Evolutionary conservation across 2,329 filamentous ascomycete genomes (phyloP).

Genomic region (Neoscytalidium dimidiatum): DNA sequence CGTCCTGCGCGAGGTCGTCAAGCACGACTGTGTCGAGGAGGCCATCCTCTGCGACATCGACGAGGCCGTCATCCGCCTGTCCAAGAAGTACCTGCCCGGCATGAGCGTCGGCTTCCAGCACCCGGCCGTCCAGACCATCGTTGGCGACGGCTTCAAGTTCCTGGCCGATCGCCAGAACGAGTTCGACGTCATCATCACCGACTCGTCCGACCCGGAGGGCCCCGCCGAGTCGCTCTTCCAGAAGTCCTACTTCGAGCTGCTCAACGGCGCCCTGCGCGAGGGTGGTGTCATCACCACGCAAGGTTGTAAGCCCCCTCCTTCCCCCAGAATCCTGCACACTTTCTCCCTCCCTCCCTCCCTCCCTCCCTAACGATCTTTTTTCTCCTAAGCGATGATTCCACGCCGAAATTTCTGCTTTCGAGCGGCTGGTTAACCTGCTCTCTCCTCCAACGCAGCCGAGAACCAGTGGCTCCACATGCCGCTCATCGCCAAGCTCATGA

Average conservation of each 20-base stretch:
- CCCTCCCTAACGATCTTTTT: too few species aligned
- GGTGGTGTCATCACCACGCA: slow-evolving; percentile 99
- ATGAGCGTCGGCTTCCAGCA: slow-evolving; percentile 94
- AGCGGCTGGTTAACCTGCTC: slow-evolving; percentile 28
- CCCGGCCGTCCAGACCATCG: slow-evolving; percentile 87
- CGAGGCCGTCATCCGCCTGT: slow-evolving; percentile 97
- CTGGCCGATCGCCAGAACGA: slow-evolving; percentile 93
- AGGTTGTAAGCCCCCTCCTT: slow-evolving; percentile 87
- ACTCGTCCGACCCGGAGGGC: slow-evolving; percentile 95
- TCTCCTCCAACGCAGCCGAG: slow-evolving; percentile 65
- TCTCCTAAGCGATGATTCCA: not conserved
- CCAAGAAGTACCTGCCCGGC: slow-evolving; percentile 93
- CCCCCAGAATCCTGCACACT: slow-evolving; percentile 22
- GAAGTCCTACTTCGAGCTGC: slow-evolving; percentile 97
- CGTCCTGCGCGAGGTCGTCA: slow-evolving; percentile 97
- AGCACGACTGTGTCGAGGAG: slow-evolving; percentile 96
- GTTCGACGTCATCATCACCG: slow-evolving; percentile 99
- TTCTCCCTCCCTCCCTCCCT: not conserved
- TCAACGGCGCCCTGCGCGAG: slow-evolving; percentile 84
- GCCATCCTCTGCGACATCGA: slow-evolving; percentile 98
- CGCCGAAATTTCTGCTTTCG: not conserved
- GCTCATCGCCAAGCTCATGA: slow-evolving; percentile 92
- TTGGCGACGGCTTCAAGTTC: slow-evolving; percentile 99
- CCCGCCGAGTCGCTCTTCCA: slow-evolving; percentile 96
- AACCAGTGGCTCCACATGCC: slow-evolving; percentile 98